phyloP scores from a whole-genome alignment of 139 green algal species.

The Picochlorum sp. region DNA sequence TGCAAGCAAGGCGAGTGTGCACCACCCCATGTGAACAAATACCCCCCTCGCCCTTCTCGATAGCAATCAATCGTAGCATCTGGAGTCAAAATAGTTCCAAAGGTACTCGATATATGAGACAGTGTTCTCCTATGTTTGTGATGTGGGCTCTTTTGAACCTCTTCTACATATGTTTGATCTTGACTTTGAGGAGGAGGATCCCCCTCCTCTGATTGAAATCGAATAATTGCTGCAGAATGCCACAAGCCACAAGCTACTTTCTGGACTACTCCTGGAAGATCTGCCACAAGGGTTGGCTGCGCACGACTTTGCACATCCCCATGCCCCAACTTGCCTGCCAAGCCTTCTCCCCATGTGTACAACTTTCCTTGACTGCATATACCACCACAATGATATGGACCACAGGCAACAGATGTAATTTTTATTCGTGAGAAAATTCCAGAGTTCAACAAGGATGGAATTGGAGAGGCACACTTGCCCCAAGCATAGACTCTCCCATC shows the following conservation, averaged over 20 bases:
- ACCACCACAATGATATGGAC: constrained; percentile 74
- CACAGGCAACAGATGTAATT: constrained; percentile 66
- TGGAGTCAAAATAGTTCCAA: background rate
- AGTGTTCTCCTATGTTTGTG: too few relatives aligned
- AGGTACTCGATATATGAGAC: background rate
- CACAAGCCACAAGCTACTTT: constrained; percentile 78
- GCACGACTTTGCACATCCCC: constrained; percentile 30
- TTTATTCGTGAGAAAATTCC: constrained; percentile 10
- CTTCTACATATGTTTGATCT: background rate
- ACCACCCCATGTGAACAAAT: constrained; percentile 75
- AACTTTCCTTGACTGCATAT: constrained; percentile 54
- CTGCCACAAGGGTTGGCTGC: constrained; percentile 34
- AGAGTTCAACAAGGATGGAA: constrained; percentile 18
- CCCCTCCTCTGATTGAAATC: background rate
- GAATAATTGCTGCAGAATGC: constrained; percentile 77
- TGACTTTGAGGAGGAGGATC: background rate
- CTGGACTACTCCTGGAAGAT: constrained; percentile 36
- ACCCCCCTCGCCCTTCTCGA: constrained; percentile 30
- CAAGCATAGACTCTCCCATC: constrained; percentile 67
- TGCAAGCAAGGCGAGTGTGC: constrained; percentile 23
- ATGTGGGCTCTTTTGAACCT: background rate
- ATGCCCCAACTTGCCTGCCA: constrained; percentile 80
- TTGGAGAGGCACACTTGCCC: constrained; percentile 30
- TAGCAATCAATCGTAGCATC: background rate
- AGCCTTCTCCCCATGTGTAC: constrained; percentile 91